Evolutionary conservation across 768 basidiomycete species (phyloP), one percentile per base, ranked within the genome.

Genomic region (Lenzites betulinus): DNA sequence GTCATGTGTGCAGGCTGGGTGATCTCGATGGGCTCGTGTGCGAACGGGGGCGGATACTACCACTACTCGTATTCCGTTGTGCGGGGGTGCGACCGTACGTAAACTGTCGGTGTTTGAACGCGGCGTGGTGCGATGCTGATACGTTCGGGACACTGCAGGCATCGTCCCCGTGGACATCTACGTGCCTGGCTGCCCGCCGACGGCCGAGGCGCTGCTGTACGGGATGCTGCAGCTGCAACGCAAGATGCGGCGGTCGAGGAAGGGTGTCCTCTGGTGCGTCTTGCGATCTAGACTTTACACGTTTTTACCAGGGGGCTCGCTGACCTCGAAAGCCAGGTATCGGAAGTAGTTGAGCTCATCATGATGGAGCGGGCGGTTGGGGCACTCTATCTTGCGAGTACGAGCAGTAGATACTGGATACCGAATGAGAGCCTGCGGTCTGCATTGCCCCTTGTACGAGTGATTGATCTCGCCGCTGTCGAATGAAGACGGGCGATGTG

Each of bases 41-140:
- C 97, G 18, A 98, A 98, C 74, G 97, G 97, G 30, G 94, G 95
- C 57, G 95, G 94, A 16, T 95, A 95, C 79, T 95, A 95, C 75
- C 95, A 96, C 77, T 97, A 98, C 75, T 97, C 96, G 26, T 99
- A 99, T 77, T 95, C 95, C 28, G 97, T 99, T 63, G 97, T 98
- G 38, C 88, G 97, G 48, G 97, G 97, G 16, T 98, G 96, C 74
- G 97, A 99, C 79, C 87, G 97, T 91, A 73, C 59, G 90, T 76
- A 30, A n/a, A 11, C 74, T 38, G 41, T 23, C n/a, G 55, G 25
- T 15, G 8, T 28, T 18, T 25, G 25, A 7, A n/a, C n/a, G n/a
- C n/a, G 26, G 7, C 18, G n/a, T 38, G 28, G 43, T 63, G 44
- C 56, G 46, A 52, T 47, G 46, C 60, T 71, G 58, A 55, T 15